Evolutionary conservation across 2,329 filamentous ascomycete species (phyloP).

Genomic region (Penicillium freii): DNA sequence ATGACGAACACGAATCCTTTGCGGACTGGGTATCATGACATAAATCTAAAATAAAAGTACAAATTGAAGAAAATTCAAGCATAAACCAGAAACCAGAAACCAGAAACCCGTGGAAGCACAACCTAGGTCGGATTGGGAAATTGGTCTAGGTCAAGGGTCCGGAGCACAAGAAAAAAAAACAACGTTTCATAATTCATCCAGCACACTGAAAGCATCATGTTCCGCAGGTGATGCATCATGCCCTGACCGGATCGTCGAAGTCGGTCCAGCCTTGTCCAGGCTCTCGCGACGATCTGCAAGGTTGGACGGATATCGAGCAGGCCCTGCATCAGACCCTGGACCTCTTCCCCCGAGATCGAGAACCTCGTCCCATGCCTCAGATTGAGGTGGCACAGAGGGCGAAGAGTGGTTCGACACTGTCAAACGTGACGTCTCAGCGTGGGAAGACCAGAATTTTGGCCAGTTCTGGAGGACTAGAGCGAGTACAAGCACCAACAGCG

Average conservation of each 20-base stretch:
- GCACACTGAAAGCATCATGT: constrained; percentile 27
- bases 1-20: constrained; percentile 18
- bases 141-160: background rate
- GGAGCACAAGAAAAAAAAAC: background rate
- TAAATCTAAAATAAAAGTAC: constrained; percentile 17
- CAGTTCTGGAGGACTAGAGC: constrained; percentile 31
- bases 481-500: constrained; percentile 30
- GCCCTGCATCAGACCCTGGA: background rate
- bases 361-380: constrained; percentile 8
- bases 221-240: constrained; percentile 13
- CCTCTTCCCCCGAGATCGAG: background rate
- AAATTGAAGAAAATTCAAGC: constrained; percentile 13
- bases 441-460: constrained; percentile 10
- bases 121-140: background rate
- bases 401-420: constrained; percentile 18
- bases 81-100: constrained; percentile 3
- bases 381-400: background rate
- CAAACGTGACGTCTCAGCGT: constrained; percentile 5
- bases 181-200: constrained; percentile 31
- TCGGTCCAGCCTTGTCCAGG: constrained; percentile 7
- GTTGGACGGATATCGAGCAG: constrained; percentile 21
- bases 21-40: constrained; percentile 29
- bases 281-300: constrained; percentile 22
- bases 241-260: background rate
- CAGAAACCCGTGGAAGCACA: background rate